These are phyloP conservation scores for Trichophyton rubrum DNA, from an alignment of 2,329 filamentous ascomycete species.

Conservation along the genomic window DNA sequence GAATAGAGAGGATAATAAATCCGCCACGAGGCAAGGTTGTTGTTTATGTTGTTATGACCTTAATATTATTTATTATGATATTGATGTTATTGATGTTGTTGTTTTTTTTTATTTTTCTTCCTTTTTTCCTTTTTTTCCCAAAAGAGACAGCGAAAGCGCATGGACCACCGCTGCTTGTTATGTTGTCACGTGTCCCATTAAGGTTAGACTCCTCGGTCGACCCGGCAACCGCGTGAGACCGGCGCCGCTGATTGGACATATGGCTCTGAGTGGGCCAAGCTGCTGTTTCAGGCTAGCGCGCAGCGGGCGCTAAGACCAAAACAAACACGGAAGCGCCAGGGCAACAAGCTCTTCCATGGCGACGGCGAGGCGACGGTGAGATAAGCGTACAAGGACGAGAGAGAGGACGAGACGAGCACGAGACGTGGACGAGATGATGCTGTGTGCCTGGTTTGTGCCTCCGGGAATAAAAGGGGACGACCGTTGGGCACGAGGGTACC, in stretches of 20 bases:
- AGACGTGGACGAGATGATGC: background rate
- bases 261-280: background rate
- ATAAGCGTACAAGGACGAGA: background rate
- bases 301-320: background rate
- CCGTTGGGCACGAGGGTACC: background rate
- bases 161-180: conserved; percentile 19
- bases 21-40: background rate
- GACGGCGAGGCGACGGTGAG: background rate
- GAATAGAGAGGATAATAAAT: conserved; percentile 12
- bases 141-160: background rate
- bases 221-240: background rate
- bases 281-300: background rate
- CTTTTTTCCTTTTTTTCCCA: background rate
- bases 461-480: background rate
- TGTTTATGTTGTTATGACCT: background rate
- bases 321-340: background rate
- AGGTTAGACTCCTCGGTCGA: conserved; percentile 24
- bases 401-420: background rate
- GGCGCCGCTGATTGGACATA: background rate
- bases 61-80: background rate
- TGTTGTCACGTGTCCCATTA: conserved; percentile 25
- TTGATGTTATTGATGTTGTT: conserved; percentile 1
- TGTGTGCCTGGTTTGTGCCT: background rate
- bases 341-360: background rate
- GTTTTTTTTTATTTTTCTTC: background rate